Conservation (phyloP, 2,329 filamentous ascomycete genomes). For the Colletotrichum melonis region DNA sequence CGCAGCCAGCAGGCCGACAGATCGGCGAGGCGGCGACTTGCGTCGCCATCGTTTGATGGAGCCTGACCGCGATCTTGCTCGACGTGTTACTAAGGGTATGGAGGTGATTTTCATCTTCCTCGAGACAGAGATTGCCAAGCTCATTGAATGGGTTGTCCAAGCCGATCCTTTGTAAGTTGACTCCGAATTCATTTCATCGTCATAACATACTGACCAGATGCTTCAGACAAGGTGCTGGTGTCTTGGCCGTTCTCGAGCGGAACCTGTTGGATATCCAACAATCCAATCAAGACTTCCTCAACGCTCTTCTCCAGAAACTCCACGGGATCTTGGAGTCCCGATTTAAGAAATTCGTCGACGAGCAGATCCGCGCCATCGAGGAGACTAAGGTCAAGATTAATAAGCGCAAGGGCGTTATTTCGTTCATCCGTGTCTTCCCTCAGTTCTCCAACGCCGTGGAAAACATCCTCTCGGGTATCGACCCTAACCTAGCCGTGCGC, state of each 20-base stretch:
- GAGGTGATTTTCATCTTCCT: constrained; percentile 89
- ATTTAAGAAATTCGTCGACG: constrained; percentile 91
- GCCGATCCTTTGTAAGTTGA: constrained; percentile 83
- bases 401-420: constrained; percentile 96
- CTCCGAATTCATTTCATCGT: not conserved
- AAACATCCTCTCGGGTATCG: constrained; percentile 77
- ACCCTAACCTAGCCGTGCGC: constrained; percentile 72
- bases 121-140: constrained; percentile 78
- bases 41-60: constrained; percentile 83
- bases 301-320: constrained; percentile 81
- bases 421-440: constrained; percentile 94
- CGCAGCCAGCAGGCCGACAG: constrained; percentile 70
- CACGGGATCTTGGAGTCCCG: constrained; percentile 79
- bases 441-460: constrained; percentile 86
- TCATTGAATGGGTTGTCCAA: constrained; percentile 86
- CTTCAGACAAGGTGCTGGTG: constrained; percentile 85
- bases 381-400: constrained; percentile 99
- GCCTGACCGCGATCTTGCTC: constrained; percentile 87
- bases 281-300: constrained; percentile 92
- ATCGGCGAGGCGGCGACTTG: constrained; percentile 79
- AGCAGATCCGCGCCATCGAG: constrained; percentile 94
- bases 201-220: constrained; percentile 30
- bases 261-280: constrained; percentile 84
- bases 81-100: constrained; percentile 87
- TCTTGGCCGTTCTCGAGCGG: constrained; percentile 83